Percentiles rank a stretch among this genome's conserved stretches.
Evolutionary conservation across 2,329 filamentous ascomycete genomes (phyloP).

Genomic region (Neopestalotiopsis rosae): DNA sequence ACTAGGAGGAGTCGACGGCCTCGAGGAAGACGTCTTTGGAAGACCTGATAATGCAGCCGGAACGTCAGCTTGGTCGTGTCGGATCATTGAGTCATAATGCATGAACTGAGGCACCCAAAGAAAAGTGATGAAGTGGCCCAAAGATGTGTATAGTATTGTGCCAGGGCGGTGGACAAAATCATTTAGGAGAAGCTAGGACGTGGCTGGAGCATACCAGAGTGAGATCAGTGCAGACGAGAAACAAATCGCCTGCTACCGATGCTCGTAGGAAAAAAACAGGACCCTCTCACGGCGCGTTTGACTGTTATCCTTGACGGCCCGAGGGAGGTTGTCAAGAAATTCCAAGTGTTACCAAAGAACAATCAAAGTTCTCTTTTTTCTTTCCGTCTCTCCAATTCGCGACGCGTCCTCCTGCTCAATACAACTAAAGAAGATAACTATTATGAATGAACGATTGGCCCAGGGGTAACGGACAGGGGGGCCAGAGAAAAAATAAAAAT

Average conservation of each 20-base stretch:
- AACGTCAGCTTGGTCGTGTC: constrained; percentile 10
- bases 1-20: constrained; percentile 60
- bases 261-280: constrained; percentile 42
- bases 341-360: constrained; percentile 24
- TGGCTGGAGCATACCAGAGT: constrained; percentile 48
- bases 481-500: neutral
- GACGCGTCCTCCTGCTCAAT: constrained; percentile 13
- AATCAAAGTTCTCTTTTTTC: constrained; percentile 17
- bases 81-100: neutral
- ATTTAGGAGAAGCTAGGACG: constrained; percentile 16
- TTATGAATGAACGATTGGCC: constrained; percentile 11
- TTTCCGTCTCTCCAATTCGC: neutral
- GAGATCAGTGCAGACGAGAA: constrained; percentile 69
- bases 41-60: constrained; percentile 35
- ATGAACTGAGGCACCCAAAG: neutral
- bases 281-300: constrained; percentile 24
- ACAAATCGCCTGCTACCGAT: constrained; percentile 64
- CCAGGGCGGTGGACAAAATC: neutral
- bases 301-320: constrained; percentile 10
- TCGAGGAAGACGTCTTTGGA: constrained; percentile 63
- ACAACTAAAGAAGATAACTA: constrained; percentile 9
- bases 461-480: constrained; percentile 5
- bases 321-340: constrained; percentile 18
- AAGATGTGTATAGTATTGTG: neutral
- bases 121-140: constrained; percentile 1